phyloP scores from a whole-genome alignment of 257 asterid species.

The Capsicum chinense region DNA sequence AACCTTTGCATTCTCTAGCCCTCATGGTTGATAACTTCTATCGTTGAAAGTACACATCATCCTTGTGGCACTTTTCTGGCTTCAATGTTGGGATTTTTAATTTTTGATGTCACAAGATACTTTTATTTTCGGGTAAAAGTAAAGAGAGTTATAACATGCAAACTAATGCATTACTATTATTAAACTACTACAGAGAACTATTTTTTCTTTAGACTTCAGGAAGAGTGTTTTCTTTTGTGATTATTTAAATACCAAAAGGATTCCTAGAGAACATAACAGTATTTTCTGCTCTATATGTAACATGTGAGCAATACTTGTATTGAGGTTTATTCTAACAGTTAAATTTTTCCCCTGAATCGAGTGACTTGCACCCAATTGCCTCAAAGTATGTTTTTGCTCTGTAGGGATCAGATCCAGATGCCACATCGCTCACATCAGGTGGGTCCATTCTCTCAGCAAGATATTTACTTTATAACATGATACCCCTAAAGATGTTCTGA shows the following conservation, averaged over 20 bases:
- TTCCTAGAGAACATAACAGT: not conserved
- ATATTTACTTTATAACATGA: not conserved
- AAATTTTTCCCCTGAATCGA: not conserved
- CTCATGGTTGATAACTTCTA: slow-evolving; percentile 9
- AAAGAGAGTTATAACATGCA: not conserved
- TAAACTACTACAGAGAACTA: not conserved
- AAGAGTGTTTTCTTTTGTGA: slow-evolving; percentile 14
- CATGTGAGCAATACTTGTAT: not conserved
- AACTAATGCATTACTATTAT: not conserved
- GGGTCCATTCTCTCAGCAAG: not conserved
- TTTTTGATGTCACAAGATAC: not conserved
- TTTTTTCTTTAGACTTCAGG: not conserved
- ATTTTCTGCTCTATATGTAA: not conserved
- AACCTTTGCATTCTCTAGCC: not conserved
- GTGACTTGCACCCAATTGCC: not conserved
- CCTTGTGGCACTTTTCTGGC: not conserved
- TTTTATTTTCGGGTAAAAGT: not conserved
- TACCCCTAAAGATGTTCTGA: slow-evolving; percentile 3
- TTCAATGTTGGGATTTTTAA: not conserved
- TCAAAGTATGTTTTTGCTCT: not conserved
- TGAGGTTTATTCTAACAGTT: not conserved
- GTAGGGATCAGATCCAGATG: not conserved
- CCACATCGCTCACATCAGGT: not conserved
- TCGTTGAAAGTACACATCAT: not conserved
- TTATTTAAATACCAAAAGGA: not conserved